These are phyloP conservation scores for Tremella yokohamensis DNA, from an alignment of 768 basidiomycete genomes.

Conservation along the genomic window DNA sequence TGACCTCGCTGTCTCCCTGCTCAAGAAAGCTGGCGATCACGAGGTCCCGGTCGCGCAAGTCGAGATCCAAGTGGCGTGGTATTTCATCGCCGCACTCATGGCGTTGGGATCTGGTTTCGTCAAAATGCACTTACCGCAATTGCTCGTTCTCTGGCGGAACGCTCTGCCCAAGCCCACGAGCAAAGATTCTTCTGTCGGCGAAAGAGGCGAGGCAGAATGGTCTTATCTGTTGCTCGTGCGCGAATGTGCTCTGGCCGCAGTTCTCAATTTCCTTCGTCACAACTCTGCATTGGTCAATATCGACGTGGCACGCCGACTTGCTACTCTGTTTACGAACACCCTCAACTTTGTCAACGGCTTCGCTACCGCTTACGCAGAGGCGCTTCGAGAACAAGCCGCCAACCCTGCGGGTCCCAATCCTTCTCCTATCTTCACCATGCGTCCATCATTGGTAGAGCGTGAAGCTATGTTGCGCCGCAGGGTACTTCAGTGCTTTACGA, in stretches of 20 bases:
- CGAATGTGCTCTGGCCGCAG: conserved; percentile 82
- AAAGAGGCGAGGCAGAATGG: conserved; percentile 76
- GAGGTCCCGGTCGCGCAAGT: conserved; percentile 74
- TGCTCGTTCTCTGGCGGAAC: conserved; percentile 94
- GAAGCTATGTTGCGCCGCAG: conserved; percentile 80
- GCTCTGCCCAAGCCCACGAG: conserved; percentile 90
- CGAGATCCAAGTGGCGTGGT: conserved; percentile 94
- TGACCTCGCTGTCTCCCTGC: conserved; percentile 80
- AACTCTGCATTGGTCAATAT: conserved; percentile 74
- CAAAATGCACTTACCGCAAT: conserved; percentile 83
- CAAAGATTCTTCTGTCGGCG: conserved; percentile 68
- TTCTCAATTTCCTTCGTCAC: conserved; percentile 79
- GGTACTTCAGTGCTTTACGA: conserved; percentile 82
- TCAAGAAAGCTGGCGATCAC: conserved; percentile 88
- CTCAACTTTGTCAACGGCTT: conserved; percentile 86
- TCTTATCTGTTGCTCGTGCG: conserved; percentile 83
- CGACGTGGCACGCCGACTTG: conserved; percentile 83
- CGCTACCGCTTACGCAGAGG: conserved; percentile 66
- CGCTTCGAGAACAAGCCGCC: conserved; percentile 55
- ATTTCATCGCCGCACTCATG: conserved; percentile 82
- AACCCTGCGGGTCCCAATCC: conserved; percentile 24
- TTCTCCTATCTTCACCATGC: conserved; percentile 28
- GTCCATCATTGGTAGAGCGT: conserved; percentile 65
- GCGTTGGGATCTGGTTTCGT: conserved; percentile 90
- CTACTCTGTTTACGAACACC: conserved; percentile 80